These are phyloP conservation scores for Warburgia ugandensis DNA, from an alignment of 164 flowering plant genomes.

Conservation along the genomic window DNA sequence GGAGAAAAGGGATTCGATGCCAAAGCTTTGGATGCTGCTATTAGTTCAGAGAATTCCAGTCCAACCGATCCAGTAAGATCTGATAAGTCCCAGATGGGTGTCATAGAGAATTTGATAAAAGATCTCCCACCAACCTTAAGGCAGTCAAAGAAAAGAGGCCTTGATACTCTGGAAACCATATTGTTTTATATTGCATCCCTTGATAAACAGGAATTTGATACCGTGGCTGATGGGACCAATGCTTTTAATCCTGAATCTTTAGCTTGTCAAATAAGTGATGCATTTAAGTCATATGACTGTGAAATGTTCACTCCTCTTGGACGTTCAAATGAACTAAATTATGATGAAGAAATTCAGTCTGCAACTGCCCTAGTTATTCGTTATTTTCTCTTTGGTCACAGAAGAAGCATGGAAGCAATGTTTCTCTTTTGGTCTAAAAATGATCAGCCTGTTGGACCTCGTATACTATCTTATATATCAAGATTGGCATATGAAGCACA, in stretches of 20 bases:
- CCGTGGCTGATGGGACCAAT: constrained; percentile 4
- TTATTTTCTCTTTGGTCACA: constrained; percentile 26
- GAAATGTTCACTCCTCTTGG: constrained; percentile 27
- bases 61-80: no score
- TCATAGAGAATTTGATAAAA: constrained; percentile 19
- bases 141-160: constrained; percentile 26
- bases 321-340: constrained; percentile 1
- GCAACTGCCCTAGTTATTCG: constrained; percentile 35
- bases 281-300: constrained; percentile 24
- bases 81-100: constrained; percentile 9
- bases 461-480: constrained; percentile 36
- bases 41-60: constrained; percentile 6
- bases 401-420: constrained; percentile 28
- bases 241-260: constrained; percentile 21
- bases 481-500: constrained; percentile 40
- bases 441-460: constrained; percentile 35
- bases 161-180: constrained; percentile 26
- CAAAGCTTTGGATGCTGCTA: constrained; percentile 6
- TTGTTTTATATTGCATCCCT: constrained; percentile 20
- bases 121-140: constrained; percentile 19
- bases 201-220: constrained; percentile 5
- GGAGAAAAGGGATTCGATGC: constrained; percentile 6
- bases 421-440: constrained; percentile 36
- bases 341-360: constrained; percentile 33
- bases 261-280: constrained; percentile 27